These are phyloP conservation scores for Imleria badia DNA, from an alignment of 768 basidiomycete species.

Conservation along the genomic window DNA sequence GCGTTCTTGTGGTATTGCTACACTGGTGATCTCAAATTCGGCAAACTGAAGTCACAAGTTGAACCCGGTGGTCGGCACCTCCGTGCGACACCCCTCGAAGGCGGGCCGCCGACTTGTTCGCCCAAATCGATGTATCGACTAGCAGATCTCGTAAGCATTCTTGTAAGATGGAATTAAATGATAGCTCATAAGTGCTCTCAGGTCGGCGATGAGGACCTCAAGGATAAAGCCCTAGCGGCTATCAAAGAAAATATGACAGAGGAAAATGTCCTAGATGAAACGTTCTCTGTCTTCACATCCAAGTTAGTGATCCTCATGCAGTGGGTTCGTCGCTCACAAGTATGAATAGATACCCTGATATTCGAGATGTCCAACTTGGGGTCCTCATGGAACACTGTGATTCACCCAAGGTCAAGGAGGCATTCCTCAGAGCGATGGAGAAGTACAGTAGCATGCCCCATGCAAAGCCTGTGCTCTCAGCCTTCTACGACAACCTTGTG, in stretches of 20 bases:
- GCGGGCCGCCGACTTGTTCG: constrained; percentile 23
- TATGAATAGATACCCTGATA: constrained; percentile 14
- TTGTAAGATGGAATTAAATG: not conserved
- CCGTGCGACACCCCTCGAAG: not conserved
- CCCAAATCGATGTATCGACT: constrained; percentile 40
- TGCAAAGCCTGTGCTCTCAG: constrained; percentile 9
- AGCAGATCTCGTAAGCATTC: constrained; percentile 28
- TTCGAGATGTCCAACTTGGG: constrained; percentile 19
- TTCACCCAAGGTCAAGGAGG: constrained; percentile 14
- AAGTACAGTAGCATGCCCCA: constrained; percentile 6
- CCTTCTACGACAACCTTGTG: constrained; percentile 16
- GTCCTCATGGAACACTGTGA: constrained; percentile 6
- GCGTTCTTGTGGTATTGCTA: constrained; percentile 29
- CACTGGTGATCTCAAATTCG: constrained; percentile 20
- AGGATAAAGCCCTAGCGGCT: constrained; percentile 15
- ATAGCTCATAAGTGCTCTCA: not conserved
- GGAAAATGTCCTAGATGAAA: constrained; percentile 25
- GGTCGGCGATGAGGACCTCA: constrained; percentile 20
- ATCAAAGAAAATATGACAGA: constrained; percentile 16
- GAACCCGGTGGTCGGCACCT: not conserved
- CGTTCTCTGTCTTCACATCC: constrained; percentile 29
- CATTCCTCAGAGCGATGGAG: constrained; percentile 9
- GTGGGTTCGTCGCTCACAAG: not conserved
- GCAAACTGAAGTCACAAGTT: constrained; percentile 16
- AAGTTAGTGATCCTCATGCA: constrained; percentile 7